Evolutionary conservation across 2,329 filamentous ascomycete species (phyloP).

Genomic region (Stagonosporopsis tanaceti): DNA sequence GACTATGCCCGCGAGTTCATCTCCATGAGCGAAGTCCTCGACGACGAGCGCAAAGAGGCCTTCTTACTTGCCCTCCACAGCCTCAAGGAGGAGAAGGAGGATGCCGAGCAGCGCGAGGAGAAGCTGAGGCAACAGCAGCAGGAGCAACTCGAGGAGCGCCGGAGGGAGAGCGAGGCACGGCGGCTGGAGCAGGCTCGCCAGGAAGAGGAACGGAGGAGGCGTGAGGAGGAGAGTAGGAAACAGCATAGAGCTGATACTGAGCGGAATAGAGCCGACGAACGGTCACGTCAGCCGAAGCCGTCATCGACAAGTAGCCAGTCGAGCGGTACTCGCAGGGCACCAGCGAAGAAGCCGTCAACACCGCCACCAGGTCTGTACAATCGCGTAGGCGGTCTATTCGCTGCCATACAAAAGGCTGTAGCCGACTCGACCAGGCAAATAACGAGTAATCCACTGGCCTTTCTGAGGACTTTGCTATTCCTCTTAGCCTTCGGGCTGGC

Average conservation of each 20-base stretch:
- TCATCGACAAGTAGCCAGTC: slow-evolving; percentile 38
- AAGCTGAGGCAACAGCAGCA: slow-evolving; percentile 69
- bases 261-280: background rate
- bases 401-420: slow-evolving; percentile 58
- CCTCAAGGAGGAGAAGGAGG: slow-evolving; percentile 82
- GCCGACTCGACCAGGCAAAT: slow-evolving; percentile 61
- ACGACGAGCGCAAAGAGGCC: slow-evolving; percentile 88
- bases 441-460: slow-evolving; percentile 62
- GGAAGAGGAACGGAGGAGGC: slow-evolving; percentile 52
- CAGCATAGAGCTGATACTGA: slow-evolving; percentile 8
- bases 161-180: slow-evolving; percentile 52
- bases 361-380: slow-evolving; percentile 50
- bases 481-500: slow-evolving; percentile 79
- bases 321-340: slow-evolving; percentile 36
- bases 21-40: slow-evolving; percentile 81
- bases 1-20: slow-evolving; percentile 95
- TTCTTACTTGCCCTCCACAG: slow-evolving; percentile 87
- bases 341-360: slow-evolving; percentile 42
- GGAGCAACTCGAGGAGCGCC: slow-evolving; percentile 61
- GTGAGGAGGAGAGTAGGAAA: slow-evolving; percentile 47
- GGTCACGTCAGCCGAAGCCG: slow-evolving; percentile 26
- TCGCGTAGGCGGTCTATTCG: slow-evolving; percentile 56
- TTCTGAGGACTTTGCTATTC: slow-evolving; percentile 75
- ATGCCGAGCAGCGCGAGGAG: slow-evolving; percentile 70
- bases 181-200: slow-evolving; percentile 51